These are phyloP conservation scores for Vigna angularis DNA, from an alignment of 306 rosid species.

Conservation along the genomic window DNA sequence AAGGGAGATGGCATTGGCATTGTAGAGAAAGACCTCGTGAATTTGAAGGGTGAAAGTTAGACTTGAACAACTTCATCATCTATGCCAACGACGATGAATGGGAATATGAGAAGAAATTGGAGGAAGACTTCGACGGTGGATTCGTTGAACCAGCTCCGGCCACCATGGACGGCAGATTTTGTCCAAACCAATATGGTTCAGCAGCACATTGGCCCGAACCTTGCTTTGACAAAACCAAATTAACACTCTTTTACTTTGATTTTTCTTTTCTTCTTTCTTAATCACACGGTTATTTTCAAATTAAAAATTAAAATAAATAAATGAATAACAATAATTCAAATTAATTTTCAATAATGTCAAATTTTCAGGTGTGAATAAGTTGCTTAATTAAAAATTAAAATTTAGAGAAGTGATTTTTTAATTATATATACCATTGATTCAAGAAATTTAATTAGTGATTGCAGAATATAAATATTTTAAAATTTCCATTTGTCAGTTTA, in stretches of 20 bases:
- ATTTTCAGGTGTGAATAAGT: too few relatives aligned
- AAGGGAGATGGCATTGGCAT: conserved; percentile 71
- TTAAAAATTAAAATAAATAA: too few relatives aligned
- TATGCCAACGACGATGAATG: conserved; percentile 13
- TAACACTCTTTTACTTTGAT: neutral
- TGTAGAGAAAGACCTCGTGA: conserved; percentile 47
- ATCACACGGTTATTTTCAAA: too few relatives aligned
- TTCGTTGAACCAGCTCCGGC: conserved; percentile 37
- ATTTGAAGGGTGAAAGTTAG: neutral
- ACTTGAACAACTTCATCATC: conserved; percentile 46
- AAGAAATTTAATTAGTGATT: too few relatives aligned
- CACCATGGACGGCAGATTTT: conserved; percentile 45
- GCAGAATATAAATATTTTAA: too few relatives aligned
- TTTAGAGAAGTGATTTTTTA: too few relatives aligned
- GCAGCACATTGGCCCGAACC: neutral
- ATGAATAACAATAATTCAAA: too few relatives aligned
- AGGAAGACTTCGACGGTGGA: neutral
- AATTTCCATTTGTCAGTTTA: too few relatives aligned
- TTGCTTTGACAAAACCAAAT: neutral
- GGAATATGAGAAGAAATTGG: neutral
- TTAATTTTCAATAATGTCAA: too few relatives aligned
- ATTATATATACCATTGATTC: too few relatives aligned
- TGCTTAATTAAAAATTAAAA: too few relatives aligned
- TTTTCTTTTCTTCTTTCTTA: too few relatives aligned
- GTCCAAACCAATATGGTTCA: neutral